Evolutionary conservation across 805 yeast genomes (phyloP), one percentile per base, ranked within the genome.

Genomic region (Priceomyces melissophilus): DNA sequence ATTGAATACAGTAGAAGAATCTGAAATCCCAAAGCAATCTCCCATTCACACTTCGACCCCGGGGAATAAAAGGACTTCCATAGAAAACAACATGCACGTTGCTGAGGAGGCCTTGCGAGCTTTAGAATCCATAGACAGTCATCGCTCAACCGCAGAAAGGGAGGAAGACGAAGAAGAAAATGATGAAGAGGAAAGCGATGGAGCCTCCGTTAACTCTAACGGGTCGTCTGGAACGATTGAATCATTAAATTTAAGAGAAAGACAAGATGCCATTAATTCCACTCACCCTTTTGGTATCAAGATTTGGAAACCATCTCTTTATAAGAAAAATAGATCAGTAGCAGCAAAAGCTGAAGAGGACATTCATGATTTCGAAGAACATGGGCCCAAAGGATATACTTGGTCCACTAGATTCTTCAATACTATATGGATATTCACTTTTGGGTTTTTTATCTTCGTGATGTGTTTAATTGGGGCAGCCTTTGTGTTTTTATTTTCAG

Each of bases 271-370:
- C 11, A 93, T 93, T 58, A 93, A 93, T 58, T 82, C 86, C 39
- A 89, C 97, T 3, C 99, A 93, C 69, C 99, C 99, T 0, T 93
- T 93, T 55, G 99, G 99, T 74, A 91, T 93, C 35, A 84, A 96
- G 61, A 87, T 93, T 53, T 93, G 99, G 99, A 93, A 93, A 57
- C 99, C 99, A 1, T 96, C 98, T 2, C 69, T 93, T 41, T 93
- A 93, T 65, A 93, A 93, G 60, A 93, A 93, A 61, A 76, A 78
- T 44, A 81, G 99, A 54, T 87, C 96, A 3, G 97, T 93, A 26
- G 93, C 93, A 50, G 74, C 81, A 31, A 82, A 87, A 43, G 97
- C 98, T 2, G 95, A 87, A 44, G 85, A 85, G 46, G 99, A 93
- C 70, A 87, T 93, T 50, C 97, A 91, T 61, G 90, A 88, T 35